Evolutionary conservation across 768 basidiomycete species (phyloP).

Genomic region (Macrolepiota dolichaula): DNA sequence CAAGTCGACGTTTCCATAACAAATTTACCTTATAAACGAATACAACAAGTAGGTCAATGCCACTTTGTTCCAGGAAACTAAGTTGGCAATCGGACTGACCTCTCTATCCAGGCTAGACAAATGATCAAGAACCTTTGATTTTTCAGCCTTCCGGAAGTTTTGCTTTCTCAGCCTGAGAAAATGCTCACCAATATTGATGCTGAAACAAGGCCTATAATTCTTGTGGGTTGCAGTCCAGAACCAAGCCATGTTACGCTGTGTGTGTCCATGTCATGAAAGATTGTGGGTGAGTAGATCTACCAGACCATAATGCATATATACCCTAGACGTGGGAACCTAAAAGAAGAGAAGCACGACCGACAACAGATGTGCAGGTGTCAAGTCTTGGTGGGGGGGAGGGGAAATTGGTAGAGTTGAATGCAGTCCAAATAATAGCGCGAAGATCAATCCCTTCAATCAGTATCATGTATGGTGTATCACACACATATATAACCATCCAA

Average conservation of each 20-base stretch:
- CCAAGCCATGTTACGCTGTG: background rate
- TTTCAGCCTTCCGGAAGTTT: background rate
- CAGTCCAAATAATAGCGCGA: too few species aligned
- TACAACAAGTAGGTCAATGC: background rate
- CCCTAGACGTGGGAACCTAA: too few species aligned
- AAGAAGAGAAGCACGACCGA: too few species aligned
- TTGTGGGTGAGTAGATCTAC: too few species aligned
- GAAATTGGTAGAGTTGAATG: too few species aligned
- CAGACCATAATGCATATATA: too few species aligned
- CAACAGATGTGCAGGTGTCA: too few species aligned
- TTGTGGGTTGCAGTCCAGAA: background rate
- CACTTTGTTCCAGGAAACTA: background rate
- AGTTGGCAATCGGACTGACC: background rate
- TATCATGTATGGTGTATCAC: too few species aligned
- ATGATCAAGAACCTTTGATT: conserved; percentile 1
- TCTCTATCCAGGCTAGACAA: background rate
- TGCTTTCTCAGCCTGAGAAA: too few species aligned
- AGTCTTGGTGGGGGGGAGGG: too few species aligned
- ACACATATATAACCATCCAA: too few species aligned
- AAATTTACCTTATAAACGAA: conserved; percentile 4
- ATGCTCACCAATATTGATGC: background rate
- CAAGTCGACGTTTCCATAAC: conserved; percentile 9
- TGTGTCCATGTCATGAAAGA: background rate
- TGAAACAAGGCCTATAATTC: background rate
- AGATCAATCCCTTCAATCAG: too few species aligned